Evolutionary conservation across 169 alveolate genomes (phyloP), one percentile per base, ranked within the genome.

Genomic region (Plasmodium blacklocki): DNA sequence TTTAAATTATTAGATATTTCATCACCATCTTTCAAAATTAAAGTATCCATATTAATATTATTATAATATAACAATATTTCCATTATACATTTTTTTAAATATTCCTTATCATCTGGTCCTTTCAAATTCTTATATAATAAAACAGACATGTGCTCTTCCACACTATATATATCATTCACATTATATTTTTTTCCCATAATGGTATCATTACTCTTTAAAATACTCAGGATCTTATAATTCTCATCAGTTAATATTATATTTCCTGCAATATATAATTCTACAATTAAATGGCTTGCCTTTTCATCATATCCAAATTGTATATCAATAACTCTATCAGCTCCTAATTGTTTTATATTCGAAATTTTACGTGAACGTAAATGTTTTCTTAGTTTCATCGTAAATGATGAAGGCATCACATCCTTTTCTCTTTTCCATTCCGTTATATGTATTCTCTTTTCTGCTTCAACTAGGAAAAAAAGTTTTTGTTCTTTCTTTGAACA

Each of bases 201-300:
- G 12, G 45, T 15, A 66, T 80, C 90, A 68, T 52, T 80, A 26
- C 66, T 80, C 47, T 80, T 66, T 49, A 96, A 92, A 70, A 97
- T 88, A 32, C 96, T 80, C 66, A 97, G 62, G 19, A 98, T 96
- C 64, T 93, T 94, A 75, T 96, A 97, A 47, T 97, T 95, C 62
- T 88, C 76, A 83, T 98, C 99, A n/a, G 99, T 97, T 58, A 98
- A 91, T 63, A 96, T 94, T 21, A 98, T 92, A 91, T 98, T 98
- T 59, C 99, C 99, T 54, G 97, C 94, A 50, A 98, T 96, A 85
- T 96, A 98, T 59, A 98, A 94, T 88, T 98, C 99, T 1, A 98
- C 93, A 47, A 98, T 93, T n/a, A 98, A 74, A 89, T 98, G 98
- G 66, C 92, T 93, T 1, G 96, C 96, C 64, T 95, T 93, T 59